Evolutionary conservation across 495 filamentous ascomycete genomes (phyloP).

Genomic region (Aspergillus sclerotioniger): DNA sequence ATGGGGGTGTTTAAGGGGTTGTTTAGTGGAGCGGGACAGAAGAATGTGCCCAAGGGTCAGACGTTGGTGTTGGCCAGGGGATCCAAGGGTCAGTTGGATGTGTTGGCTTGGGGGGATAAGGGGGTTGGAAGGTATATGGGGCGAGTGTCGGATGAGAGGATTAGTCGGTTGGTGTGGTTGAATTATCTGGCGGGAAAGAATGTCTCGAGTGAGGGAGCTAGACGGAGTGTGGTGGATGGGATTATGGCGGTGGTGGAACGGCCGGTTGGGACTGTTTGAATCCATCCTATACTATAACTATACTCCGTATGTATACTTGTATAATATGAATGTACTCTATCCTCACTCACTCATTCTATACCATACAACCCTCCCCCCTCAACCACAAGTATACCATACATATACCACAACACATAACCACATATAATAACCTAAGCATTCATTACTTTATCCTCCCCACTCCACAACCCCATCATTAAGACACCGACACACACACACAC

Average conservation of each 20-base stretch:
- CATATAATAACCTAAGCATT: too few relatives aligned
- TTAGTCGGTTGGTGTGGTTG: conserved; percentile 81
- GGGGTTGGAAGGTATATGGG: conserved; percentile 56
- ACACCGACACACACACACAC: too few relatives aligned
- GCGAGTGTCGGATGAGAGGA: conserved; percentile 69
- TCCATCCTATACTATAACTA: too few relatives aligned
- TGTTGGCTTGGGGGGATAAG: conserved; percentile 59
- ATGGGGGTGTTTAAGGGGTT: conserved; percentile 73
- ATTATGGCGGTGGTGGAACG: conserved; percentile 84
- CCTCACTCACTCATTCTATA: too few relatives aligned
- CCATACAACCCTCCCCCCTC: too few relatives aligned
- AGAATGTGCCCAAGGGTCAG: conserved; percentile 70
- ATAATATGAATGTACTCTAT: neutral
- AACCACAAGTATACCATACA: too few relatives aligned
- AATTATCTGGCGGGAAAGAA: conserved; percentile 84
- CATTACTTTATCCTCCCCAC: neutral
- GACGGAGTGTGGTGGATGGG: conserved; percentile 81
- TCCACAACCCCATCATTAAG: too few relatives aligned
- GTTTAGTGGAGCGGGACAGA: conserved; percentile 66
- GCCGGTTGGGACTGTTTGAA: conserved; percentile 68
- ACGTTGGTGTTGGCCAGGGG: conserved; percentile 73
- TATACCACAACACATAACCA: too few relatives aligned
- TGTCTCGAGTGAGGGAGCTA: conserved; percentile 79
- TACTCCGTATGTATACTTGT: conserved; percentile 6
- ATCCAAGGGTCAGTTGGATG: conserved; percentile 60